Evolutionary conservation across 1,284 basidiomycete genomes (phyloP), one percentile per base, ranked within the genome.

Genomic region (Xanthoconium separans): DNA sequence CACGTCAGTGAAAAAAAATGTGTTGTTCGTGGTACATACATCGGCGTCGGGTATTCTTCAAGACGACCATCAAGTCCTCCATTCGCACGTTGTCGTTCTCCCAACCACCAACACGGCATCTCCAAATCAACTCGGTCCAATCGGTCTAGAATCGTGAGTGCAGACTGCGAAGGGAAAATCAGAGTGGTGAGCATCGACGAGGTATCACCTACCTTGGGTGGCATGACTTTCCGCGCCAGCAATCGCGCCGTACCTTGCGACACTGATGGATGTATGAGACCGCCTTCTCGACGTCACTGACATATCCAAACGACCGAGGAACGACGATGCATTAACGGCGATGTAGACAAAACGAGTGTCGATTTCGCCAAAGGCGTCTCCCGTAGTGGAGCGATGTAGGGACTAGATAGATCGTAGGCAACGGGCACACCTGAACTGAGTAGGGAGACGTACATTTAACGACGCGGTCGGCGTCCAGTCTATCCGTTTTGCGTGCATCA

Each of bases 11-110:
- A n/a, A 40, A 8, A 39, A 16, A 34, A 41, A 24, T 0, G 16
- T 24, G 15, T 7, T 0, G 27, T 86, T 64, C 62, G 22, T 22
- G 22, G 22, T 4, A 4, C 22, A 22, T 22, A 95, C 95, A 68
- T n/a, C n/a, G n/a, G n/a, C n/a, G n/a, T 98, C 96, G 75, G 96
- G 94, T n/a, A 98, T 75, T 99, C 99, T 69, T 99, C 94, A 3
- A 97, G 97, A 20, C 97, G 80, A 0, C 96, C 96, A 62, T 99
- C 98, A 55, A 99, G 76, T 0, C 96, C 97, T 9, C 96, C 96
- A 63, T 86, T 94, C 0, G 94, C 89, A 11, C 98, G 77, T 69
- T 99, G 96, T 9, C 96, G 79, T 66, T 99, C 97, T 11, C 89
- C 83, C 3, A 99, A 75, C 96, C 96, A 99, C 85, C 91, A 95